Base-by-base conservation (phyloP, 1,284 basidiomycete genomes). In the Mycena sp. region DNA sequence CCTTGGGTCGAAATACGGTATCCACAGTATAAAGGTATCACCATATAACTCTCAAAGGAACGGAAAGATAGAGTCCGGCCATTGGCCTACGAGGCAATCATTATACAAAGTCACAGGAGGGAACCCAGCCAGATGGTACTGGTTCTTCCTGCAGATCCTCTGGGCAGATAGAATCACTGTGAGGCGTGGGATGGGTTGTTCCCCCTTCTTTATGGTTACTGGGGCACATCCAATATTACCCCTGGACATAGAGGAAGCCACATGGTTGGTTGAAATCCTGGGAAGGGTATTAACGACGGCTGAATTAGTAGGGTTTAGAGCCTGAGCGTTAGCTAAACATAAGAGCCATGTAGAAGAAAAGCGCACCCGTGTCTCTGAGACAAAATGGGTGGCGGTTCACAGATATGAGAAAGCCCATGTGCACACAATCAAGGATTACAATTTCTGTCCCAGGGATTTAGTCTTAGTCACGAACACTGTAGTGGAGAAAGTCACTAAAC, bases 21-120 rank as follows among this genome's bases (percentile, higher is more conserved):
- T 85, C 11, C 32, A 61, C 0, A 76, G 81, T 21, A 82, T 85
- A 25, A 32, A 70, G 0, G 82, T 85, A 7, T 80, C 77, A 0
- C 71, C 72, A 0, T 85, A 85, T 61, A 85, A 85, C 55, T 83
- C 78, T 0, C 72, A 72, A 9, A 77, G 74, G 0, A 83, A 84
- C 51, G 76, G 82, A 0, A 65, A 77, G 0, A 72, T 82, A 0
- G 80, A 84, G 59, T 53, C 71, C 0, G 58, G 67, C 2, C 81
- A 84, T 53, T 76, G 67, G 52, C 70, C 74, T 50, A 69, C 81
- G 6, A 43, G 74, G 1, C 70, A 83, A 65, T 67, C 75, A 1
- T 43, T 83, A 2, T 66, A 78, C 23, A 83, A 83, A 60, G 73
- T 76, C 5, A 68, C 65, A 4, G 71, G 73, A 1, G 77, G 77